Conservation (phyloP, 192 early-diverging fungal species). For the Anaeromyces robustus region DNA sequence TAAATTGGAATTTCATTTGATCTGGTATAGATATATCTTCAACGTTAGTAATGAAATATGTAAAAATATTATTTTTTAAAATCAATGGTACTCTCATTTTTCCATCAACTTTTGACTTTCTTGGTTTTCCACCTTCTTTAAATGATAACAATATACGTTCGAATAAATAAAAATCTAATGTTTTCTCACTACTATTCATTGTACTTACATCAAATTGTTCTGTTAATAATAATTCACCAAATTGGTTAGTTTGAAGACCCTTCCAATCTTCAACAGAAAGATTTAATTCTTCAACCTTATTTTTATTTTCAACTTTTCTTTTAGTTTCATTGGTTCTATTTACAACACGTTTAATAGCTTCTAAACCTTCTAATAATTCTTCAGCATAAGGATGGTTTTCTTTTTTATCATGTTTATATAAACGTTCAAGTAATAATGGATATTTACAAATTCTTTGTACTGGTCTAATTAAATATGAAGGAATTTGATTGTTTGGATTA, state of each 20-base stretch:
- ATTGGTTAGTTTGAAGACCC: conserved; percentile 53
- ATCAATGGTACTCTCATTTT: conserved; percentile 18
- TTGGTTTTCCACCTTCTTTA: conserved; percentile 49
- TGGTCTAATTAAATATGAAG: conserved; percentile 22
- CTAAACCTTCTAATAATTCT: conserved; percentile 49
- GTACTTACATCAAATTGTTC: conserved; percentile 77
- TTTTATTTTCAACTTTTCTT: conserved; percentile 74
- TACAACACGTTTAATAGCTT: conserved; percentile 67
- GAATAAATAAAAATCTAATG: conserved; percentile 81
- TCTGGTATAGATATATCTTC: conserved; percentile 32
- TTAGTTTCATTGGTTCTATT: conserved; percentile 82
- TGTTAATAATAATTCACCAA: conserved; percentile 67
- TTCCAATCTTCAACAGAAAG: conserved; percentile 85
- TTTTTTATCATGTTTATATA: not conserved
- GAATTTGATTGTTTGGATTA: not conserved
- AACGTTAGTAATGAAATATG: conserved; percentile 60
- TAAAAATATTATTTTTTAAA: conserved; percentile 75
- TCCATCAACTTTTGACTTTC: conserved; percentile 17
- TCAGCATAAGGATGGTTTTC: conserved; percentile 17
- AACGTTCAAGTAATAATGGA: conserved; percentile 58
- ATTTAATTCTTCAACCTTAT: conserved; percentile 62
- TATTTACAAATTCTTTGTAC: conserved; percentile 98
- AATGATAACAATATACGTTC: conserved; percentile 84
- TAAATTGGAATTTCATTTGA: conserved; percentile 11
- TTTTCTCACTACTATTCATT: conserved; percentile 55